phyloP scores from a whole-genome alignment of 179 eudicot genomes.

The Corrigiola litoralis region DNA sequence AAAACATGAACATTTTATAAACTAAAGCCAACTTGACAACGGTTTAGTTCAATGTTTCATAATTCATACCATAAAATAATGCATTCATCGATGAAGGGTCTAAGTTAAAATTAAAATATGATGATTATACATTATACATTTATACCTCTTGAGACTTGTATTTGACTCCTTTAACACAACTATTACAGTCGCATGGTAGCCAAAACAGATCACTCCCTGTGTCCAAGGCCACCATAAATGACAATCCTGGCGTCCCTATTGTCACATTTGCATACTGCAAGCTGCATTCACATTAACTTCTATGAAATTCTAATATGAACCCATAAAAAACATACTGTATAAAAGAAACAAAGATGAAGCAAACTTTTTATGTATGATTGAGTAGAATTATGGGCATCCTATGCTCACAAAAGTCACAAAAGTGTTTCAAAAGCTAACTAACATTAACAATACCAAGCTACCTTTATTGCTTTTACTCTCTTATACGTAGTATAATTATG shows the following conservation, averaged over 20 bases:
- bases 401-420: constrained; percentile 13
- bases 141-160: constrained; percentile 31
- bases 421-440: constrained; percentile 11
- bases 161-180: constrained; percentile 53
- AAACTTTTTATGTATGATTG: constrained; percentile 10
- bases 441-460: constrained; percentile 15
- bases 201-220: constrained; percentile 87
- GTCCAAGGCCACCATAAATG: constrained; percentile 83
- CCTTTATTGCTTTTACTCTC: constrained; percentile 6
- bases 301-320: not conserved
- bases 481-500: no score
- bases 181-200: constrained; percentile 76
- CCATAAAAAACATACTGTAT: not conserved
- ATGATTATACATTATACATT: not conserved
- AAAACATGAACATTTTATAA: not conserved
- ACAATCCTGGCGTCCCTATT: constrained; percentile 61
- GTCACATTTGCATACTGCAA: constrained; percentile 79
- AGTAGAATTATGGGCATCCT: constrained; percentile 27
- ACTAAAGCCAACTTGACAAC: not conserved
- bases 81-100: not conserved
- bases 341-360: not conserved
- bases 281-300: constrained; percentile 31
- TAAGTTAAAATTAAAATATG: not conserved
- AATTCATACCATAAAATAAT: not conserved
- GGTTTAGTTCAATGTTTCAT: not conserved